These are phyloP conservation scores for Calonectria pseudoturangicola DNA, from an alignment of 2,329 filamentous ascomycete species.

Conservation along the genomic window DNA sequence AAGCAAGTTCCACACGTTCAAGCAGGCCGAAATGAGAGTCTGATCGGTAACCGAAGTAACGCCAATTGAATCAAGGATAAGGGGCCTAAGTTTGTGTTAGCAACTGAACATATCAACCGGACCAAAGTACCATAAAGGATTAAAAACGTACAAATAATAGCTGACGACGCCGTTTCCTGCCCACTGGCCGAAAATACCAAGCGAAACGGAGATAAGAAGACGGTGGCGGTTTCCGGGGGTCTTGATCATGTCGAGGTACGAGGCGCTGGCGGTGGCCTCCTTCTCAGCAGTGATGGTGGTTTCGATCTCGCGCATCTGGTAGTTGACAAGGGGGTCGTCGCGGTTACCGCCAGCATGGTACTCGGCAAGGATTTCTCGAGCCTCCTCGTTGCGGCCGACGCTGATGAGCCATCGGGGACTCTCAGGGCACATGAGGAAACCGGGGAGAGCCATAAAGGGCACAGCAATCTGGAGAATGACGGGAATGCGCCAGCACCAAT, in stretches of 20 bases:
- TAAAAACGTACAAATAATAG: slow-evolving; percentile 58
- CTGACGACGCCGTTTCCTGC: slow-evolving; percentile 58
- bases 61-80: slow-evolving; percentile 61
- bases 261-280: slow-evolving; percentile 41
- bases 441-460: slow-evolving; percentile 45
- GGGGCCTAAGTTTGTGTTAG: slow-evolving; percentile 43
- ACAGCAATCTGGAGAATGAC: slow-evolving; percentile 48
- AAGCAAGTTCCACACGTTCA: slow-evolving; percentile 63
- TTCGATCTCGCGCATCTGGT: slow-evolving; percentile 64
- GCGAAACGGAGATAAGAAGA: slow-evolving; percentile 46
- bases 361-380: slow-evolving; percentile 59
- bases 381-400: slow-evolving; percentile 57
- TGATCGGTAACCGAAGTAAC: slow-evolving; percentile 61
- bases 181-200: slow-evolving; percentile 58
- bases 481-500: slow-evolving; percentile 53
- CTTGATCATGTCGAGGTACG: slow-evolving; percentile 44
- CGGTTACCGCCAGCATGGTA: slow-evolving; percentile 64
- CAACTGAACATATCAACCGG: not conserved
- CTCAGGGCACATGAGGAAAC: slow-evolving; percentile 60
- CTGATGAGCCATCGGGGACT: slow-evolving; percentile 58
- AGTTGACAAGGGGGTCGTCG: slow-evolving; percentile 59
- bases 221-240: slow-evolving; percentile 47
- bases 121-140: not conserved
- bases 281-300: slow-evolving; percentile 57
- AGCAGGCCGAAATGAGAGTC: slow-evolving; percentile 63